Base-by-base conservation (phyloP, 1,139 yeast genomes). In the Suhomyces panamericanus region DNA sequence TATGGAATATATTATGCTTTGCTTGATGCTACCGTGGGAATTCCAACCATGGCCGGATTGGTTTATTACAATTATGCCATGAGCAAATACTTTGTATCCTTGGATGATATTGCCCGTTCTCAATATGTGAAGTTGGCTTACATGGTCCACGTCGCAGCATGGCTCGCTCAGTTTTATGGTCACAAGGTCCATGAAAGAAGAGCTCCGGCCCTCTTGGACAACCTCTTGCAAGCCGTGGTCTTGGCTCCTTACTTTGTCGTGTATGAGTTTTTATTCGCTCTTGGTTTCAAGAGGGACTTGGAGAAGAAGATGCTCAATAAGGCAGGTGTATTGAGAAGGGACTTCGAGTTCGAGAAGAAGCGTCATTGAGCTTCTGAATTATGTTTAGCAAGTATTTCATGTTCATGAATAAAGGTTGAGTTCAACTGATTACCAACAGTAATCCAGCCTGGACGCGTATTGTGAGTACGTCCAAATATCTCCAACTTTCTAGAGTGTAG, bases 161-260 rank as follows among this genome's bases (percentile, higher is more conserved):
- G 99, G 98, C 57, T 82, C 16, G 82, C 82, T n/a, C 98, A 93
- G 60, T 90, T 93, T 63, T 73, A 85, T 48, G 97, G 97, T 4
- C 98, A 93, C 60, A 93, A 87, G 2, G 75, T 79, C 14, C 87
- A 81, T 57, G 99, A 93, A 60, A 76, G 75, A 49, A 74, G 91
- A 41, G 87, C 91, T 1, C 99, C 99, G 0, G 97, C 98, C 0
- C 67, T 93, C 47, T 63, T 88, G 41, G 96, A 90, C 58, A 91
- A 85, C 59, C 68, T 89, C 42, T 67, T 85, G 11, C 97, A 90
- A 59, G 95, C 97, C 1, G 63, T 93, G 29, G 91, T 91, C 0
- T 73, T 90, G 54, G 98, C 98, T 0, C 98, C 98, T 2, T 89
- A 81, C 57, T 91, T 93, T 61, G 96, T 90, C 10, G 70, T 84